Percentiles rank a stretch among this genome's conserved stretches.
These are phyloP conservation scores for Penstemon davidsonii DNA, from an alignment of 257 asterid genomes.

Conservation along the genomic window DNA sequence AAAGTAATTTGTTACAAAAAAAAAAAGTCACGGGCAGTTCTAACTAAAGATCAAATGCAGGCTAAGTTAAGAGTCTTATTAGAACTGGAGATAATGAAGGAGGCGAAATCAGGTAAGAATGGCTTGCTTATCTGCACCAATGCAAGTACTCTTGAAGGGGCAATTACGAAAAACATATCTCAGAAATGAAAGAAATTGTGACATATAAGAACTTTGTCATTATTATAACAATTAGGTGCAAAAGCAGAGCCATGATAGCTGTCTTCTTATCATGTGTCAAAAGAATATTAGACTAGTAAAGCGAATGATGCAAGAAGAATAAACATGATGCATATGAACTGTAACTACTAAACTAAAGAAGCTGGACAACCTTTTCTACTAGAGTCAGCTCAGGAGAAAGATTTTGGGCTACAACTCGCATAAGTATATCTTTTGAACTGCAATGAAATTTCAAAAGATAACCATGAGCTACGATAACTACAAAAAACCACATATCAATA, in stretches of 20 bases:
- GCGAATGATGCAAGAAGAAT: background rate
- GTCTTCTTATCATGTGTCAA: background rate
- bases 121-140: slow-evolving; percentile 5
- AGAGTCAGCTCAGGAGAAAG: slow-evolving; percentile 84
- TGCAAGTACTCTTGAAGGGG: background rate
- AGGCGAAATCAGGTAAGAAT: background rate
- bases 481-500: background rate
- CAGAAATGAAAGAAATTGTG: background rate
- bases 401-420: slow-evolving; percentile 89
- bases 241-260: slow-evolving; percentile 22
- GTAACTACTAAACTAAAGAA: slow-evolving; percentile 24
- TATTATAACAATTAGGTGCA: slow-evolving; percentile 4
- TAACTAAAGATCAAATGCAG: background rate
- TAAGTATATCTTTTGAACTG: slow-evolving; percentile 87
- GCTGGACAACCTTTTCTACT: slow-evolving; percentile 73
- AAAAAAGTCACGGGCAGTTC: background rate
- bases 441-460: slow-evolving; percentile 34
- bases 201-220: background rate
- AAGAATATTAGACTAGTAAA: slow-evolving; percentile 12
- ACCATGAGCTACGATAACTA: background rate
- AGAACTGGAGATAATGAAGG: background rate
- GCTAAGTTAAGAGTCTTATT: background rate
- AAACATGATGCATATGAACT: background rate
- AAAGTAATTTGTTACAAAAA: slow-evolving; percentile 11
- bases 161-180: background rate